Conservation (phyloP, 768 basidiomycete genomes). For the Phlebiopsis flavidoalba region DNA sequence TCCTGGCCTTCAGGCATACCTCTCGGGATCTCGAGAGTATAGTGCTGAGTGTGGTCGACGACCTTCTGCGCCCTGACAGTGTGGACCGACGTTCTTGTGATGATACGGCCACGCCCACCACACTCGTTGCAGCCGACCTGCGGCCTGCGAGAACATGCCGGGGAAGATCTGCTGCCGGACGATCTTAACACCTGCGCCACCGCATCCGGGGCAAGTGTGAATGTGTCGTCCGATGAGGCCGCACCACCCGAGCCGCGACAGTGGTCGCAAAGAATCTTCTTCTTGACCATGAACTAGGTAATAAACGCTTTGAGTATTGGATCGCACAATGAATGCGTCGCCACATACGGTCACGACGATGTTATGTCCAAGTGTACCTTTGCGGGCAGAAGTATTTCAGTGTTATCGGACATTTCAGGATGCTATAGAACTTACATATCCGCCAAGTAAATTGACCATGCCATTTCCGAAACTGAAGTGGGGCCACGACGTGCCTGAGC, state of each 20-base stretch:
- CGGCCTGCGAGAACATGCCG: constrained; percentile 90
- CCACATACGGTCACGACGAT: constrained; percentile 72
- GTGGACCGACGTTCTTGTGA: constrained; percentile 74
- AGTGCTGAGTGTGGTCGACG: constrained; percentile 71
- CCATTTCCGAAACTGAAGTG: constrained; percentile 74
- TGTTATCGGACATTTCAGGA: neutral
- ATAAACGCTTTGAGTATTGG: neutral
- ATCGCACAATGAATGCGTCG: neutral
- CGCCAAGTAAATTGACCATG: constrained; percentile 77
- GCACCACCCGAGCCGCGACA: constrained; percentile 95
- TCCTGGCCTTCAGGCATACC: constrained; percentile 95
- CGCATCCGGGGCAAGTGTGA: constrained; percentile 79
- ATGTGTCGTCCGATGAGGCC: constrained; percentile 75
- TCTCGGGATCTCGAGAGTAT: constrained; percentile 79
- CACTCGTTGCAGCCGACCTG: constrained; percentile 84
- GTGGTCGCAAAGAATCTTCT: constrained; percentile 91
- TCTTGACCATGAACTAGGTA: constrained; percentile 85
- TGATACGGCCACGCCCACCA: constrained; percentile 74
- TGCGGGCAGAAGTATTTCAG: neutral
- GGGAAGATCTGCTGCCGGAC: constrained; percentile 94
- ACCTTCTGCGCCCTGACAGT: constrained; percentile 75
- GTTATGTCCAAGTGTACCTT: constrained; percentile 79
- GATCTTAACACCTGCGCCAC: constrained; percentile 80
- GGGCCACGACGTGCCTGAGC: constrained; percentile 70
- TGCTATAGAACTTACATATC: constrained; percentile 62